phyloP scores from a whole-genome alignment of 2,329 filamentous ascomycete genomes.

The Cordyceps cicadae region DNA sequence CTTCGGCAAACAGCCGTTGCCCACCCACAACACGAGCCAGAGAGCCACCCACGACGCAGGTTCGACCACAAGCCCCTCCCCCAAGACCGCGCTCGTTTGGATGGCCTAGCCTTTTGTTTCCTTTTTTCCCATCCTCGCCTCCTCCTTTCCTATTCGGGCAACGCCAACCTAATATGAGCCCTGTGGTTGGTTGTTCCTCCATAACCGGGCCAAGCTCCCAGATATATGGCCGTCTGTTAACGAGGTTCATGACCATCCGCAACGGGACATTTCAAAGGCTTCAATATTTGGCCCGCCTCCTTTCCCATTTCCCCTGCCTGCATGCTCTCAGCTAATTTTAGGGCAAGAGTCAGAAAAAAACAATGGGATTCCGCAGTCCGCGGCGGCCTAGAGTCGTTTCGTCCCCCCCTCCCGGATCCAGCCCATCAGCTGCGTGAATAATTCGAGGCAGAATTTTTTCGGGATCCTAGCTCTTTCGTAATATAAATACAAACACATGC shows the following conservation, averaged over 20 bases:
- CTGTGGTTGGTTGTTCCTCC: conserved; percentile 12
- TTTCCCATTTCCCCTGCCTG: neutral
- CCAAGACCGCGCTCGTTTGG: neutral
- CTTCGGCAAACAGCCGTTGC: neutral
- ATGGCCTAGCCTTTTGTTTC: neutral
- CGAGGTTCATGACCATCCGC: conserved; percentile 9
- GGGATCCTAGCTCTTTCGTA: neutral
- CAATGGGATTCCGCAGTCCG: neutral
- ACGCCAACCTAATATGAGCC: conserved; percentile 6
- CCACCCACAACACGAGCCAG: neutral
- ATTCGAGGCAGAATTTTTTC: neutral
- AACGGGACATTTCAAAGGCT: neutral
- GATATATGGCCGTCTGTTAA: conserved; percentile 12
- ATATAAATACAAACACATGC: conserved; percentile 11
- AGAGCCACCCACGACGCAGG: too few species aligned
- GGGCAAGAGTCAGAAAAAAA: neutral
- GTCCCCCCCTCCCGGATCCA: neutral
- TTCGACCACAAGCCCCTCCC: too few species aligned
- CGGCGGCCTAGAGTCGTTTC: neutral
- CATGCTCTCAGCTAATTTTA: neutral
- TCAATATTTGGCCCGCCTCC: neutral
- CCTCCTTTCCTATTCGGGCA: conserved; percentile 10
- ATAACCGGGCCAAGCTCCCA: conserved; percentile 10
- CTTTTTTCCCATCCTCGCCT: neutral
- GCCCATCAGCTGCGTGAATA: conserved; percentile 4